A percentile compares a stretch with the other conserved stretches of the same genome.
phyloP scores from a whole-genome alignment of 2,329 filamentous ascomycete genomes.

The Cytospora chrysosperma region DNA sequence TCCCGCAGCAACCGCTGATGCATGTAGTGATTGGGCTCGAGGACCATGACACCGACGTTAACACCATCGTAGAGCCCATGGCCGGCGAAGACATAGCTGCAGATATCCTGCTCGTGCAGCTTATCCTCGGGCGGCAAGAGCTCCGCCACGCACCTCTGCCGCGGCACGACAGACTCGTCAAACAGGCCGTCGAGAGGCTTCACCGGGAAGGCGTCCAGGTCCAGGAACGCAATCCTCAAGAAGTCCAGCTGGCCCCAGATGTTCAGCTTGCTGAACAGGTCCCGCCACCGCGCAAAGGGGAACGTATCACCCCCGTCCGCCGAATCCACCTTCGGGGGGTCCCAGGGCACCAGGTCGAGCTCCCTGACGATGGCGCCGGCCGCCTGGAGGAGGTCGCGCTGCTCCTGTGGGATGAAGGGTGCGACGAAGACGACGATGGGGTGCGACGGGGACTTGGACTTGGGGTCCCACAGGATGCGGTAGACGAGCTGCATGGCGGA shows the following conservation, averaged over 20 bases:
- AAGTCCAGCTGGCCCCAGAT: slow-evolving; percentile 22
- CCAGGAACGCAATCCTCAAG: slow-evolving; percentile 17
- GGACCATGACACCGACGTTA: slow-evolving; percentile 20
- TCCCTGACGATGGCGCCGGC: slow-evolving; percentile 21
- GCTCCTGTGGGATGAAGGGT: slow-evolving; percentile 21
- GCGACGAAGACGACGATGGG: slow-evolving; percentile 22
- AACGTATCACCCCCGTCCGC: slow-evolving; percentile 7
- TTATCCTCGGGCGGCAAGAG: slow-evolving; percentile 18
- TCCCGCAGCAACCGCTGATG: slow-evolving; percentile 20
- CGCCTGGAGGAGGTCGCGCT: slow-evolving; percentile 22
- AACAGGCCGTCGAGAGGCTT: slow-evolving; percentile 18
- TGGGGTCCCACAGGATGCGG: slow-evolving; percentile 22
- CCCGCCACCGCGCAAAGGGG: slow-evolving; percentile 22
- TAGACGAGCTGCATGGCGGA: slow-evolving; percentile 24
- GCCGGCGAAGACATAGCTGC: slow-evolving; percentile 20
- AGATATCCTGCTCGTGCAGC: slow-evolving; percentile 12
- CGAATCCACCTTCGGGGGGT: slow-evolving; percentile 14
- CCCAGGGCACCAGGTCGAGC: slow-evolving; percentile 23
- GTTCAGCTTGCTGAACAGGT: slow-evolving; percentile 25
- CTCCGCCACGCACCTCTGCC: slow-evolving; percentile 13
- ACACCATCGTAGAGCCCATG: slow-evolving; percentile 11
- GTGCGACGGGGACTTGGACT: slow-evolving; percentile 16
- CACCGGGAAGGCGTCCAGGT: slow-evolving; percentile 22
- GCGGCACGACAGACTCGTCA: slow-evolving; percentile 10
- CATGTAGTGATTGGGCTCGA: slow-evolving; percentile 23